Conservation (phyloP, 148 eudicot species). For the Fagopyrum esculentum region DNA sequence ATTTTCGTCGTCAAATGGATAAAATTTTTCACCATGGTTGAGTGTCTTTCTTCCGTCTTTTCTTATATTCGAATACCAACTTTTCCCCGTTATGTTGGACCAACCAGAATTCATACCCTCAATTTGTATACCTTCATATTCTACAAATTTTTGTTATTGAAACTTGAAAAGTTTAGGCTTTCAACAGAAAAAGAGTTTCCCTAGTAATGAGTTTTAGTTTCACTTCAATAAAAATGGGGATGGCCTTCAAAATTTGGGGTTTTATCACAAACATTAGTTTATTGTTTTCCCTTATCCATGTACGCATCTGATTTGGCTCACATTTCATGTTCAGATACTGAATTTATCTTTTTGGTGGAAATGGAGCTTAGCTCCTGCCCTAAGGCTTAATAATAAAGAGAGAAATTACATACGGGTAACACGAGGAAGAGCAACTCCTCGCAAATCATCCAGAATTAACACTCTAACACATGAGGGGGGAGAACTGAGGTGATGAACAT, state of each 20-base stretch:
- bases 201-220: neutral
- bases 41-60: neutral
- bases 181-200: neutral
- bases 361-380: no score
- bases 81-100: neutral
- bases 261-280: neutral
- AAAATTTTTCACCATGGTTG: conserved; percentile 77
- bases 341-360: no score
- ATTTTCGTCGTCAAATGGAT: conserved; percentile 83
- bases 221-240: neutral
- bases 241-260: neutral
- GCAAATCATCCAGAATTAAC: no score
- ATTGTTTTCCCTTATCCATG: neutral
- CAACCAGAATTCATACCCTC: neutral
- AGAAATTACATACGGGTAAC: no score
- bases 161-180: neutral
- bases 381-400: no score
- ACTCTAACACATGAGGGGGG: no score
- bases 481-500: no score
- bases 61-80: neutral
- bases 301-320: neutral
- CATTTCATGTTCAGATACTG: neutral
- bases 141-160: neutral
- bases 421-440: no score
- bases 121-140: neutral